These are phyloP conservation scores for Cytospora paraplurivora DNA, from an alignment of 2,329 filamentous ascomycete species.

Conservation along the genomic window DNA sequence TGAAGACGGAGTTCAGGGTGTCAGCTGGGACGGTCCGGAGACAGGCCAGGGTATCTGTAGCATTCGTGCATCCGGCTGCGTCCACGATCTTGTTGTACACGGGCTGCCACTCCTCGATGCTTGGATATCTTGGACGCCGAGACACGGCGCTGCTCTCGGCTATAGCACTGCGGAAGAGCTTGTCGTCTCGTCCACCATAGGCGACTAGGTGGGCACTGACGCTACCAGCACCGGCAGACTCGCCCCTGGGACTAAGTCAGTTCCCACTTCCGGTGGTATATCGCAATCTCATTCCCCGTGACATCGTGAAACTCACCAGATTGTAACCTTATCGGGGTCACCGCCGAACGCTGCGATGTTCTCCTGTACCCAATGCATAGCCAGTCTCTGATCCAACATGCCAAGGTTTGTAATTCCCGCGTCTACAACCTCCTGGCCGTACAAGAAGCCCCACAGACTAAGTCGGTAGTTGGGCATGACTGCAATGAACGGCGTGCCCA, in stretches of 20 bases:
- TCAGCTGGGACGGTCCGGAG: constrained; percentile 21
- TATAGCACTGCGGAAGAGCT: constrained; percentile 44
- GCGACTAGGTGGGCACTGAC: constrained; percentile 35
- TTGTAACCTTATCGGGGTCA: constrained; percentile 41
- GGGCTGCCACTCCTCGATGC: constrained; percentile 25
- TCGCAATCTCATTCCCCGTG: not conserved
- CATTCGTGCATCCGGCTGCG: constrained; percentile 13
- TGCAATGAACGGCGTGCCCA: constrained; percentile 49
- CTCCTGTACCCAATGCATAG: constrained; percentile 48
- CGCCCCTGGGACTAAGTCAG: constrained; percentile 40
- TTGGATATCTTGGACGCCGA: not conserved
- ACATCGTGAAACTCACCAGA: constrained; percentile 24
- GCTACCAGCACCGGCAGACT: constrained; percentile 48
- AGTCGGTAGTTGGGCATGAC: constrained; percentile 53
- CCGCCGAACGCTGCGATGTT: constrained; percentile 47
- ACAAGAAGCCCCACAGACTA: constrained; percentile 50
- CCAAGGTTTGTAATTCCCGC: constrained; percentile 51
- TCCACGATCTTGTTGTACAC: constrained; percentile 18
- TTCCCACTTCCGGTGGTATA: not conserved
- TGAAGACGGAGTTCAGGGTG: constrained; percentile 19
- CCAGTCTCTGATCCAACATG: constrained; percentile 47
- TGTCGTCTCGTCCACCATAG: constrained; percentile 47
- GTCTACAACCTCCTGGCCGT: constrained; percentile 41
- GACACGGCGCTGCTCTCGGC: constrained; percentile 24
- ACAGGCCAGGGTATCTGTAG: constrained; percentile 20